phyloP scores from a whole-genome alignment of 1,284 basidiomycete species.

The Sporisorium graminicola region DNA sequence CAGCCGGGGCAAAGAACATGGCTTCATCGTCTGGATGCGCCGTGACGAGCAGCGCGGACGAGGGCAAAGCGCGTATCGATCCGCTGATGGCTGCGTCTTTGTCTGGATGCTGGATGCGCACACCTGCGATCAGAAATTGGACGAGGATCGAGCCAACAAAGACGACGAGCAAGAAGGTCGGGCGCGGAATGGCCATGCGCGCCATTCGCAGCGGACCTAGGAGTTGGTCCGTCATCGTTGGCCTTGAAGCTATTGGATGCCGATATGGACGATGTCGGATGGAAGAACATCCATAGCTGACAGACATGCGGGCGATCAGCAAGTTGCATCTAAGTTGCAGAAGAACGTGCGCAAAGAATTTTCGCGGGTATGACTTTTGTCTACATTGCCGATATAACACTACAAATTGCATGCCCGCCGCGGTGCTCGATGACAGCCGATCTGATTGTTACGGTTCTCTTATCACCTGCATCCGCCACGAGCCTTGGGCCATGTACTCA shows the following conservation, averaged over 20 bases:
- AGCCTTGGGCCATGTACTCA: too few species aligned
- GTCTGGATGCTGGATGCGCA: slow-evolving; percentile 25
- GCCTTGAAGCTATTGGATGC: background rate
- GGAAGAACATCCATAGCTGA: background rate
- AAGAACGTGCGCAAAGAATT: slow-evolving; percentile 1
- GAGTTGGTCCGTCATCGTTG: slow-evolving; percentile 20
- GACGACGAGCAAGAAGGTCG: slow-evolving; percentile 39
- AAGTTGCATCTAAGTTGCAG: background rate
- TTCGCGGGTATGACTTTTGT: background rate
- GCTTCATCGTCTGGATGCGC: slow-evolving; percentile 93
- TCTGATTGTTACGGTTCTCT: too few species aligned
- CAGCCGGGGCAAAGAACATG: slow-evolving; percentile 88
- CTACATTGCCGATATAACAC: background rate
- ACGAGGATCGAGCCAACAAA: slow-evolving; percentile 34
- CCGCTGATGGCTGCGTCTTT: background rate
- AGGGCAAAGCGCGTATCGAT: slow-evolving; percentile 21
- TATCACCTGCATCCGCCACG: too few species aligned
- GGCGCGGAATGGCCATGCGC: slow-evolving; percentile 43
- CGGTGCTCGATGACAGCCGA: too few species aligned
- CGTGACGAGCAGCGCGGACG: slow-evolving; percentile 76
- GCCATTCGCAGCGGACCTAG: slow-evolving; percentile 21
- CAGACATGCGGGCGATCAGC: background rate
- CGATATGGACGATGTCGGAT: background rate
- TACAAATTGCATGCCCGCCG: background rate
- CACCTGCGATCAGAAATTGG: slow-evolving; percentile 38